These are phyloP conservation scores for Aspergillus novoparasiticus DNA, from an alignment of 2,329 filamentous ascomycete genomes.

Conservation along the genomic window DNA sequence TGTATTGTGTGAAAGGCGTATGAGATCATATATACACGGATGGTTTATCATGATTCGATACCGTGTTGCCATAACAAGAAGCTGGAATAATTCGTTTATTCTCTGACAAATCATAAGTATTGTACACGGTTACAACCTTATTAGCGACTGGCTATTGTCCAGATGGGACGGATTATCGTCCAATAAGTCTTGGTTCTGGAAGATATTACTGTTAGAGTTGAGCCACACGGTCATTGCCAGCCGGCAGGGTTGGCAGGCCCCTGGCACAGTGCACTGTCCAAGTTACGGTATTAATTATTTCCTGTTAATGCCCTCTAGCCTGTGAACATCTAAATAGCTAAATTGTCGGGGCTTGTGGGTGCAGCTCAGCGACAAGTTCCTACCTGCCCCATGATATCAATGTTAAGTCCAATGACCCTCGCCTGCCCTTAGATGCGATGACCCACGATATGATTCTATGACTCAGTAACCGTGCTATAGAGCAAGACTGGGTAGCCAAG, in stretches of 20 bases:
- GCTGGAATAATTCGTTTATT: background rate
- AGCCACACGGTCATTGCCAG: background rate
- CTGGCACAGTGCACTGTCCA: background rate
- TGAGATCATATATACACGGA: background rate
- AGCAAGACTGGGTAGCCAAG: background rate
- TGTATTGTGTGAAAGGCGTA: background rate
- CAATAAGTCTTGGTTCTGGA: no score
- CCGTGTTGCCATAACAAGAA: background rate
- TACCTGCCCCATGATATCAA: background rate
- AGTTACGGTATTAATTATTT: background rate
- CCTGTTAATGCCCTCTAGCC: background rate
- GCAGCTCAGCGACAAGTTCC: background rate
- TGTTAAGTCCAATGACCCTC: background rate
- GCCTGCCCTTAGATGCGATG: background rate
- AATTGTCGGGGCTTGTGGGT: background rate
- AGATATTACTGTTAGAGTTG: background rate
- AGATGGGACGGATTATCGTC: background rate
- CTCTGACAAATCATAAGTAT: background rate
- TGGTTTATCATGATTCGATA: background rate
- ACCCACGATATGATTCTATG: background rate
- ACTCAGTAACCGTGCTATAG: background rate
- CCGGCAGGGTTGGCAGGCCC: background rate
- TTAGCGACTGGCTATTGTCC: background rate
- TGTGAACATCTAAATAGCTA: background rate
- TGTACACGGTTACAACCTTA: no score